Percentiles rank a stretch among this genome's conserved stretches.
These are phyloP conservation scores for Macrocybe gigantea DNA, from an alignment of 768 basidiomycete species.

Conservation along the genomic window DNA sequence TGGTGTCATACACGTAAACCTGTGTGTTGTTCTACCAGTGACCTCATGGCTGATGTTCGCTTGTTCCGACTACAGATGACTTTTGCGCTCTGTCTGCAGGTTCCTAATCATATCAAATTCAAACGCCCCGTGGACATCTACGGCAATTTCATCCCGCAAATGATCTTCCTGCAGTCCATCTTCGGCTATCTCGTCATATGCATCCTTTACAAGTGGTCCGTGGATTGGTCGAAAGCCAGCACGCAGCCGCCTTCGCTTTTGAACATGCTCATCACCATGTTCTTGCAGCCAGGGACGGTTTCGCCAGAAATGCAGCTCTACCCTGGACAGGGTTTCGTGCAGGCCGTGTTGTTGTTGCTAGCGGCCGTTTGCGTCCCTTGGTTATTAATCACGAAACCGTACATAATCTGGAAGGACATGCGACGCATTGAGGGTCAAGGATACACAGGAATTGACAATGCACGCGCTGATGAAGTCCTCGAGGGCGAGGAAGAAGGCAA, in stretches of 20 bases:
- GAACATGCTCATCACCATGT: slow-evolving; percentile 96
- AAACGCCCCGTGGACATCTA: slow-evolving; percentile 83
- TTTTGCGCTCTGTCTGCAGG: slow-evolving; percentile 92
- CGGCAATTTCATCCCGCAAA: slow-evolving; percentile 94
- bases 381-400: slow-evolving; percentile 91
- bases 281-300: slow-evolving; percentile 83
- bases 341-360: slow-evolving; percentile 68
- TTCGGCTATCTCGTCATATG: slow-evolving; percentile 94
- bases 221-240: slow-evolving; percentile 77
- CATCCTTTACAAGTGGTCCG: slow-evolving; percentile 95
- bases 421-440: slow-evolving; percentile 78
- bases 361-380: slow-evolving; percentile 91
- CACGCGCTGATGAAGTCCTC: slow-evolving; percentile 53
- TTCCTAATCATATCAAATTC: slow-evolving; percentile 94
- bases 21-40: slow-evolving; percentile 1
- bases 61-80: slow-evolving; percentile 69
- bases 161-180: slow-evolving; percentile 96
- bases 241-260: slow-evolving; percentile 82
- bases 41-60: slow-evolving; percentile 5
- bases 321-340: slow-evolving; percentile 80
- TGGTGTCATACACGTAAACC: slow-evolving; percentile 89
- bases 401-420: slow-evolving; percentile 86
- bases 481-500: slow-evolving; percentile 82
- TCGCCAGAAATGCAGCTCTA: slow-evolving; percentile 69
- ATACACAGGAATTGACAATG: slow-evolving; percentile 63